A percentile compares a stretch with the other conserved stretches of the same genome.
Evolutionary conservation across 73 alveolate genomes (phyloP).

Genomic region (Stentor roeselii): DNA sequence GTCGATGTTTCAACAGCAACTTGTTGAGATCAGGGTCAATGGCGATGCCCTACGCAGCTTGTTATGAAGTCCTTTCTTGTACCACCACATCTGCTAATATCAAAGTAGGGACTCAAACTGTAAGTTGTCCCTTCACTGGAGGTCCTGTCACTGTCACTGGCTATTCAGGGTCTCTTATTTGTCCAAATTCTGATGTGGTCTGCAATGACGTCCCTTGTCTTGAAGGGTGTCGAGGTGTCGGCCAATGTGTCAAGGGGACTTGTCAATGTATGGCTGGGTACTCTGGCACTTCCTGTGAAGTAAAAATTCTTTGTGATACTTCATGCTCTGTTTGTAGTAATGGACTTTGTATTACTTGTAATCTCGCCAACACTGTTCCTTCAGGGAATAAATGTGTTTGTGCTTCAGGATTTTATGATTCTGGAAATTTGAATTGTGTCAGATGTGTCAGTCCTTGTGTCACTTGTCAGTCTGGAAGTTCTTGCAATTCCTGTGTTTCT

Average conservation of each 20-base stretch:
- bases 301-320: background rate
- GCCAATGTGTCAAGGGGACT: background rate
- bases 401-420: background rate
- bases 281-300: background rate
- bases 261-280: background rate
- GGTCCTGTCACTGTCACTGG: background rate
- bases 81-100: background rate
- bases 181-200: background rate
- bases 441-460: too few species aligned
- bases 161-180: background rate
- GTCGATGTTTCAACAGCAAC: background rate
- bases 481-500: background rate
- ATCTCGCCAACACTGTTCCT: background rate
- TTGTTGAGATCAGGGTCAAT: too few species aligned
- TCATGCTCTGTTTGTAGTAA: background rate
- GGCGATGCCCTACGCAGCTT: background rate
- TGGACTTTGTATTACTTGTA: background rate
- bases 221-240: background rate
- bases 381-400: background rate
- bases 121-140: constrained; percentile 12
- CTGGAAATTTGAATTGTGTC: too few species aligned
- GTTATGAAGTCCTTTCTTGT: background rate
- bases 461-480: background rate
- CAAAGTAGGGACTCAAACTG: background rate
- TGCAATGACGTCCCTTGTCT: background rate